Evolutionary conservation across 768 basidiomycete species (phyloP), one percentile per base, ranked within the genome.

Genomic region (Chlorophyllum brunneum): DNA sequence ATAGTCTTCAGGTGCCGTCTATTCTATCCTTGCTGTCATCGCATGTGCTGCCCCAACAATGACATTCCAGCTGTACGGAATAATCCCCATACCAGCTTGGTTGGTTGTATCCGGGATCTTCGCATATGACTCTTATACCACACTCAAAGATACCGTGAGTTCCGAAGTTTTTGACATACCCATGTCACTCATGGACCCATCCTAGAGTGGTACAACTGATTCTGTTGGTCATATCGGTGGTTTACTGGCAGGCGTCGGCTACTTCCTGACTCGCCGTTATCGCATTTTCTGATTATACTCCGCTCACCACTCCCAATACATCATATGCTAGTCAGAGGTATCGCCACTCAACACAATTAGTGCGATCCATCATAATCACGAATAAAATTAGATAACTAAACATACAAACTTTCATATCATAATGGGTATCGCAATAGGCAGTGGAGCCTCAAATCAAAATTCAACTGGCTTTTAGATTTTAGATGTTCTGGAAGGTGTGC

Each of bases 51-150:
- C 80, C 11, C 91, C 92, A 4, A 78, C 59, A 13, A 71, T 81
- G 59, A 83, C 72, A 1, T 87, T 93, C 63, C 68, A 77, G 6
- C 65, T 93, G 37, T 93, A 88, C 65, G 86, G 82, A 29, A 79
- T 92, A 58, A 69, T 92, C 22, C 91, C 90, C 22, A 72, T 88
- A 52, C 89, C 91, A 0, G 89, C 89, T 0, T 93, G 88, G 87
- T 72, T 77, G 2, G 78, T 79, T 42, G 85, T 91, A 0, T 67
- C 79, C 0, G 89, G 85, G 4, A 65, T 92, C 39, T 82, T 88
- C 59, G 63, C 72, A 9, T 85, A 77, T 56, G 87, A 90, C 58
- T 61, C 74, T 1, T 83, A 76, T 54, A 72, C 67, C 36, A 72
- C 77, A 11, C 43, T 74, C 15, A 61, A 65, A 24, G 64, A 73